Base-by-base conservation (phyloP, 2,329 filamentous ascomycete genomes). In the Macroventuria anomochaeta region DNA sequence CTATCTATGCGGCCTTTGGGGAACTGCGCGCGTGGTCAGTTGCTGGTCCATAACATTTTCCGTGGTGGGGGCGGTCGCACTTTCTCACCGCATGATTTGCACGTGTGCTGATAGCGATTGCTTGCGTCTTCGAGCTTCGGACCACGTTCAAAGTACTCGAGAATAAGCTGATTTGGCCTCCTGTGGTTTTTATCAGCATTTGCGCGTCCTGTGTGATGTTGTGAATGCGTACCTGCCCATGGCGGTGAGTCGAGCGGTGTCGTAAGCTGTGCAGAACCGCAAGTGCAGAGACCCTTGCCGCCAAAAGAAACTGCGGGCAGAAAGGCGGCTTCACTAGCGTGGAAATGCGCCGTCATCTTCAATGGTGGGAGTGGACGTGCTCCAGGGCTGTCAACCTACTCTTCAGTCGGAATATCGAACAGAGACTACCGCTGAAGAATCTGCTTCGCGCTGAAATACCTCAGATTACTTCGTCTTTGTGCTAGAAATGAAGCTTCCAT, bases 41-140 rank as follows among this genome's bases (percentile, higher is more conserved):
- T 40, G 31, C 50, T 32, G 25, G 44, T 50, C 42, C 47, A 17
- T 41, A 37, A 50, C 38, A 55, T 60, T 57, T 57, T 46, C 48
- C 25, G 50, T 48, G 26, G 59, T 54, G 62, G 56, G 61, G 57
- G 48, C 42, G 46, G 44, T 53, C 55, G 36, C 46, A 79, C 77
- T 64, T 89, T 88, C 76, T 95, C 89, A 62, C 91, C 91, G 73
- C 91, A 96, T 62, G 87, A 83, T 75, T 90, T 93, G 84, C 92
- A 96, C 11, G 90, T 95, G 71, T 96, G 91, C 65, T 91, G 88
- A 71, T 97, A 97, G 53, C 93, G 86, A 75, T 96, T 96, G 79
- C 90, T 95, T 61, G 90, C 88, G 77, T 96, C 91, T 70, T 88
- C 86, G 67, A 96, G 83, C 77, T 96, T 96, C 32, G 86, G 84